Evolutionary conservation across 2,329 filamentous ascomycete species (phyloP), one percentile per base, ranked within the genome.

Genomic region (Epichloe sylvatica): DNA sequence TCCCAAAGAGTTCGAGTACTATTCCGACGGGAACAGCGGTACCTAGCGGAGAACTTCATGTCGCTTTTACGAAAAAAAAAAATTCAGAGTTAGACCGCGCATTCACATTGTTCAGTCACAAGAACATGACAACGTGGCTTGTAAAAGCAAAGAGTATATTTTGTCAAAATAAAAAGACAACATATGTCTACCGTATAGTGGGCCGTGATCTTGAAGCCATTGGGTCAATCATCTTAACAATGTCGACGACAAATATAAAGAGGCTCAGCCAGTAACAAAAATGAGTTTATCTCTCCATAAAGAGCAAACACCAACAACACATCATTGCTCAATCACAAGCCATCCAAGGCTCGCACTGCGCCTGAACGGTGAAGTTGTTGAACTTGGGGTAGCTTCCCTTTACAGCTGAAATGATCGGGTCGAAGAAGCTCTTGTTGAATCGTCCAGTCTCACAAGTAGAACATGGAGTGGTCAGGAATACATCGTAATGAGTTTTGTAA

Each of bases 371-470:
- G 51, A 67, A 68, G 48, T 62, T 65, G 53, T 64, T 63, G 53
- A 64, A 69, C 12, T 57, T 54, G n/a, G 67, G 66, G 41, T 66
- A 69, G 33, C 63, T 68, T 60, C 65, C 65, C 52, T 68, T 59
- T 47, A 68, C 57, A 5, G 66, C 64, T n/a, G 55, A 55, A 39
- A 68, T 62, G 48, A 68, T 65, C 12, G 65, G 64, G 36, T 63
- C 56, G 51, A 68, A 68, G 52, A 67, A 68, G 36, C 58, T 54
- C 9, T 59, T 55, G 54, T 67, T 59, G 57, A 68, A 68, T 7
- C 66, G 59, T 17, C 49, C 56, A 34, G 58, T 61, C 42, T 68
- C 64, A 46, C 66, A 68, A 34, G 62, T 59, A 2, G 62, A 61
- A 45, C 66, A 68, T 30, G 65, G 62, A 0, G 64, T 64, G 4